Conservation (phyloP, 192 early-diverging fungal genomes). For the Rhizophagus clarus region DNA sequence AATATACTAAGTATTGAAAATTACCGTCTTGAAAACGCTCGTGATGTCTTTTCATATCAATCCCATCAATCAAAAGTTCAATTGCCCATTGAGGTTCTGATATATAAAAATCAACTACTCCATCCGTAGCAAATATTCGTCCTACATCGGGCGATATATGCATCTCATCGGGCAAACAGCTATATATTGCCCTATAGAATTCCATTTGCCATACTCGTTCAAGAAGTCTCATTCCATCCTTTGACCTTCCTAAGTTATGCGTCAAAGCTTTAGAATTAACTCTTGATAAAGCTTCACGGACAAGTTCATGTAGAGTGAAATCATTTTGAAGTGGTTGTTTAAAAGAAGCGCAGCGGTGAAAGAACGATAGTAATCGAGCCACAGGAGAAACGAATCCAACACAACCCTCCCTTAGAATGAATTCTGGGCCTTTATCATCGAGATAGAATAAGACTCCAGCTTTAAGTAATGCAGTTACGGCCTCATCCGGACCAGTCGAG, state of each 20-base stretch:
- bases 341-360: conserved; percentile 17
- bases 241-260: conserved; percentile 26
- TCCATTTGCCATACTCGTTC: conserved; percentile 35
- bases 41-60: conserved; percentile 31
- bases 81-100: conserved; percentile 30
- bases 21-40: conserved; percentile 30
- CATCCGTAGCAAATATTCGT: conserved; percentile 24
- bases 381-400: conserved; percentile 28
- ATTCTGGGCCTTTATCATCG: conserved; percentile 28
- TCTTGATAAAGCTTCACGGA: conserved; percentile 19
- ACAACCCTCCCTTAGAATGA: conserved; percentile 2
- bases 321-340: conserved; percentile 23
- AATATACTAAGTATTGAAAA: background rate
- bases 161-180: conserved; percentile 27
- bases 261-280: conserved; percentile 24
- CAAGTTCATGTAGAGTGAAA: conserved; percentile 22
- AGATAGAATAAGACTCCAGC: conserved; percentile 20
- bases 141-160: conserved; percentile 34
- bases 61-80: conserved; percentile 30
- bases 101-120: conserved; percentile 29
- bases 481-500: conserved; percentile 7
- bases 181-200: conserved; percentile 27
- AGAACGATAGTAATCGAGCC: conserved; percentile 12
- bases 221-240: conserved; percentile 25
- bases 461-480: conserved; percentile 14